Evolutionary conservation across 2,329 filamentous ascomycete species (phyloP).

Genomic region (Phaeoacremonium minimum): DNA sequence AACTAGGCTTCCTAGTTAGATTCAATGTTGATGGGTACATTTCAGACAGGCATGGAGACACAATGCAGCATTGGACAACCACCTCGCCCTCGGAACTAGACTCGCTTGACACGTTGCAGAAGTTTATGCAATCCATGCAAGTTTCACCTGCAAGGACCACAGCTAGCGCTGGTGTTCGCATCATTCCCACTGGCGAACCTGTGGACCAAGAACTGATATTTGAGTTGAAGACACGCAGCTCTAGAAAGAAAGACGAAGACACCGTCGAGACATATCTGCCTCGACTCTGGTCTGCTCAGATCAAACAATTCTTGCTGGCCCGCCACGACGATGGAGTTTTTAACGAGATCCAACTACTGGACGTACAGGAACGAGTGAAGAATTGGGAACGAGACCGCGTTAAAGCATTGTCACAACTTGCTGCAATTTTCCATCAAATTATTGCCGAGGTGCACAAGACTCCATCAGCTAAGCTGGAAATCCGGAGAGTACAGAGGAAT

Average conservation of each 20-base stretch:
- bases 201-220: slow-evolving; percentile 6
- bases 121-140: background rate
- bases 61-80: background rate
- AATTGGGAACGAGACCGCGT: slow-evolving; percentile 30
- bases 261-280: slow-evolving; percentile 6
- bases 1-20: slow-evolving; percentile 45
- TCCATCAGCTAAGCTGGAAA: slow-evolving; percentile 13
- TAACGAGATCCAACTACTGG: slow-evolving; percentile 28
- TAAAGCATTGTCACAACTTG: slow-evolving; percentile 22
- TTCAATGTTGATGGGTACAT: slow-evolving; percentile 57
- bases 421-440: slow-evolving; percentile 18
- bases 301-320: slow-evolving; percentile 8
- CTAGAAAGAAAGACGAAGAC: slow-evolving; percentile 6
- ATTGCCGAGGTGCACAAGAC: slow-evolving; percentile 10
- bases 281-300: slow-evolving; percentile 8
- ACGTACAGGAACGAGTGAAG: slow-evolving; percentile 22
- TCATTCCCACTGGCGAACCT: background rate
- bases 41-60: slow-evolving; percentile 1
- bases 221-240: slow-evolving; percentile 9
- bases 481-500: slow-evolving; percentile 10
- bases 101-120: background rate
- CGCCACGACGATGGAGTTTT: slow-evolving; percentile 6
- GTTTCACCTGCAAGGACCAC: slow-evolving; percentile 2
- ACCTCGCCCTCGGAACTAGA: background rate
- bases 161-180: background rate